Evolutionary conservation across 192 early-diverging fungal species (phyloP), one percentile per base, ranked within the genome.

Genomic region (Umbelopsis vinacea): DNA sequence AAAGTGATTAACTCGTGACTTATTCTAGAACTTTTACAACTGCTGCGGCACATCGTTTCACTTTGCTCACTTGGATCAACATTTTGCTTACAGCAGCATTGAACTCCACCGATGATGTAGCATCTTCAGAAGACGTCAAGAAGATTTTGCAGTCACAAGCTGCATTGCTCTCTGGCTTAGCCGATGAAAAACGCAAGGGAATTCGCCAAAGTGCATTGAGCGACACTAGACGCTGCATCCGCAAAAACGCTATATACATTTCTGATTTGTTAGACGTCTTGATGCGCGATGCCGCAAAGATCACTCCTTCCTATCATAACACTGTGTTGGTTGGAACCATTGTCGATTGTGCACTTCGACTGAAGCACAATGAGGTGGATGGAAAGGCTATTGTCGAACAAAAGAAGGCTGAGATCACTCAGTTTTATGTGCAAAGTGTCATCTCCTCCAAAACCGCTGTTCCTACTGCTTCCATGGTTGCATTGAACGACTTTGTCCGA

Each of bases 31-130:
- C 45, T 10, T 68, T 48, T 38, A 45, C 67, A 45, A 84, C 89
- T 54, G 74, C 89, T 54, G 84, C 86, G 53, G 83, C 85, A 14
- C 70, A 83, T 52, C 83, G 90, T 15, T 87, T 92, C 70, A 83
- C 84, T 38, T 67, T 91, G 57, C 82, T 91, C 69, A 84, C 87
- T 37, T 92, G 91, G 91, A 73, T 89, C 24, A 82, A 89, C 70
- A 21, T 80, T 45, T 71, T 90, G 24, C 52, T 91, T 53, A 66
- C 76, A 1, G 78, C 70, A 55, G 71, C 57, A n/a, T 52, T 83
- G 33, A 55, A 74, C 15, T 53, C 11, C 38, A 48, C 40, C 8
- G 69, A 52, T 67, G 74, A 76, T n/a, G 73, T 73, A 23, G 48
- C 52, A 29, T 76, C 76, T 11, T 47, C 79, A 1, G 52, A 83